A percentile compares a stretch with the other conserved stretches of the same genome.
phyloP scores from a whole-genome alignment of 2,329 filamentous ascomycete species.

The Ciborinia camelliae region DNA sequence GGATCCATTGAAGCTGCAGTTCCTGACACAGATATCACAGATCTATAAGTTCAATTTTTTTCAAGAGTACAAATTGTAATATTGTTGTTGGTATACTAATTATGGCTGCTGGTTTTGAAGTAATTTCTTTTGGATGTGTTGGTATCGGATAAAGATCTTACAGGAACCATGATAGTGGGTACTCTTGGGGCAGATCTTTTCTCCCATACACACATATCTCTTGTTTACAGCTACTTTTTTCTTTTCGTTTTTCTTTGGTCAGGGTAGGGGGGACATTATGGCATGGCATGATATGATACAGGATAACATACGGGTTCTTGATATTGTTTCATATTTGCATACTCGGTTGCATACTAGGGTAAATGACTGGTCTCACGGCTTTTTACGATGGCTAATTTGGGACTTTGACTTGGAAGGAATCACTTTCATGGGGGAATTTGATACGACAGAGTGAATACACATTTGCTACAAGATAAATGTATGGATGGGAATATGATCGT shows the following conservation, averaged over 20 bases:
- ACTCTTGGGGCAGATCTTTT: background rate
- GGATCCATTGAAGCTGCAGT: conserved; percentile 29
- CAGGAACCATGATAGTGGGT: background rate
- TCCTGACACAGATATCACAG: background rate
- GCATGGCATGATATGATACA: background rate
- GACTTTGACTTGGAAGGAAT: background rate
- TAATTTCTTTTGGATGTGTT: background rate
- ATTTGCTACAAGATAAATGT: background rate
- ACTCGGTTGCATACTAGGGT: conserved; percentile 2
- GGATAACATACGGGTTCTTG: background rate
- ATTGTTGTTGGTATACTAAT: background rate
- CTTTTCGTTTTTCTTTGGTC: background rate
- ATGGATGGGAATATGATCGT: background rate
- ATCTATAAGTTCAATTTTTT: background rate
- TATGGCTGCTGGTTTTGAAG: background rate
- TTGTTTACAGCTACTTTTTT: background rate
- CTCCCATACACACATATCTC: conserved; percentile 1
- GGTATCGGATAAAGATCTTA: background rate
- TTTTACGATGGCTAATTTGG: background rate
- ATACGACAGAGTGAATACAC: background rate
- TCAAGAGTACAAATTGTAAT: background rate
- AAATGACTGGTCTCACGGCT: background rate
- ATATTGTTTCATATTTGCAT: background rate
- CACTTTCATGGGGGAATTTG: background rate
- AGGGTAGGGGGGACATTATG: background rate